Conservation (phyloP, 2,329 filamentous ascomycete species). For the Coniella vitis region DNA sequence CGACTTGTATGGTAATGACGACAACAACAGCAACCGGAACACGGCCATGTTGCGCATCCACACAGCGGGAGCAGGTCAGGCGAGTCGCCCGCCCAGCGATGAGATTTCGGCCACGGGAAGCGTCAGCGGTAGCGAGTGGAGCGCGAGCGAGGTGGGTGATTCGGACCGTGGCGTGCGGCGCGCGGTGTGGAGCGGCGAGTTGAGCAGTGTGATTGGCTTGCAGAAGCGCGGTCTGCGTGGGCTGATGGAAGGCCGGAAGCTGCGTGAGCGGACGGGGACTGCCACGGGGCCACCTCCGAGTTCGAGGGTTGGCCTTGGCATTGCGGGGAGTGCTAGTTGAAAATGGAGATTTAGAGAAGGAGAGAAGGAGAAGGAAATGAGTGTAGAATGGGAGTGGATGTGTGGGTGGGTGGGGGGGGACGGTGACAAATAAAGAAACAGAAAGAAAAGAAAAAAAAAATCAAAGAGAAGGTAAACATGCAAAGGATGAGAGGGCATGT, state of each 20-base stretch:
- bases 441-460: background rate
- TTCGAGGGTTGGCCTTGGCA: conserved; percentile 11
- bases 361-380: too few relatives aligned
- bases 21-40: conserved; percentile 23
- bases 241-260: conserved; percentile 85
- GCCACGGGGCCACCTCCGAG: conserved; percentile 18
- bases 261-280: conserved; percentile 64
- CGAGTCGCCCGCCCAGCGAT: conserved; percentile 35
- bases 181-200: conserved; percentile 73
- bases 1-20: conserved; percentile 25
- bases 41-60: conserved; percentile 40
- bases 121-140: conserved; percentile 49
- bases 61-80: conserved; percentile 31
- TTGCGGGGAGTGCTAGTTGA: conserved; percentile 13
- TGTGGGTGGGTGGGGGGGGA: background rate
- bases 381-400: too few relatives aligned
- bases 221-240: conserved; percentile 90
- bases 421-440: background rate
- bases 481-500: too few relatives aligned
- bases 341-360: background rate
- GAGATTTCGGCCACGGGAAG: conserved; percentile 45
- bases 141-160: conserved; percentile 43
- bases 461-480: too few relatives aligned
- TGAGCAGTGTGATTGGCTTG: conserved; percentile 86
- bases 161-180: conserved; percentile 40